Base-by-base conservation (phyloP, 2,329 filamentous ascomycete species). In the Fusarium sp. region DNA sequence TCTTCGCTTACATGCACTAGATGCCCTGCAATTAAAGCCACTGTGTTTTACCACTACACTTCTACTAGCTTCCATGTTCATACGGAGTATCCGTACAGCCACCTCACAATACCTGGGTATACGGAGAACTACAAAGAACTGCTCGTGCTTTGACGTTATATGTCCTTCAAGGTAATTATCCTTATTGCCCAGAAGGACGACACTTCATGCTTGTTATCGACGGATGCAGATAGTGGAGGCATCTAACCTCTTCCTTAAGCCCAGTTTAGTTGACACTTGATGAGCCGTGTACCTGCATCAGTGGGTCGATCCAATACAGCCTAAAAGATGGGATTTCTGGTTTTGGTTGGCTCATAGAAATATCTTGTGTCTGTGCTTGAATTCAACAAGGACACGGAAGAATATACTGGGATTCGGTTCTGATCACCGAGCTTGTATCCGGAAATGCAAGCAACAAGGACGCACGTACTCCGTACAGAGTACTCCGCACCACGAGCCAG, bases 211-310 rank as follows among this genome's bases (percentile, higher is more conserved):
- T 45, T 42, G 37, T 63, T 42, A 25, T 44, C 25, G 33, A 54
- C 35, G 48, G 45, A 65, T 60, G 48, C 42, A 60, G 63, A 25
- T 55, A 58, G 70, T 73, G 59, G 70, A 56, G 42, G 54, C 31
- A 46, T 46, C 38, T 41, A 33, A 33, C 27, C 35, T 55, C 27
- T 54, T 41, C 57, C 38, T 73, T 48, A 60, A 55, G 55, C 19
- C n/a, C 57, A 29, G 33, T 48, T 60, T 68, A 68, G 65, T 63
- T 38, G 64, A 49, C 59, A 61, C 60, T 61, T 61, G 51, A 70
- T 57, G 56, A 70, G 44, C 55, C 69, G 41, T 49, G 71, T 73
- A 73, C 71, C 71, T 73, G 71, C 71, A 73, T 73, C 62, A 62
- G 63, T 73, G 67, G 71, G 70, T 52, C 63, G 37, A 58, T 60